Conservation (phyloP, 2,329 filamentous ascomycete species). For the Scorias spongiosa region DNA sequence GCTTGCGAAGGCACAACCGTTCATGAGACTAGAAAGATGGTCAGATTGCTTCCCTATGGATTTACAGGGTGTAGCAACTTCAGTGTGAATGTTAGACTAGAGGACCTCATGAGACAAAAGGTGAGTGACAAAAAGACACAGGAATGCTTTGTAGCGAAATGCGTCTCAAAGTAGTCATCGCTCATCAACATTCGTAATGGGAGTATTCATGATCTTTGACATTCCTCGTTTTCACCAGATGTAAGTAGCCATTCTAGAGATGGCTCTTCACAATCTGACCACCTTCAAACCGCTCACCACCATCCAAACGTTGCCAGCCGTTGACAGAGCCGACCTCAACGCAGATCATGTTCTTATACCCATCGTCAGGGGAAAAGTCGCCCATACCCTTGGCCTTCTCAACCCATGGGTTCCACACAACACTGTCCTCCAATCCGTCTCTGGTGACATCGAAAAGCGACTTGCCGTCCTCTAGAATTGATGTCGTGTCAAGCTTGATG, state of each 20-base stretch:
- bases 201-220: too few relatives aligned
- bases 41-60: too few relatives aligned
- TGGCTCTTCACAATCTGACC: slow-evolving; percentile 37
- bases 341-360: slow-evolving; percentile 86
- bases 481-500: slow-evolving; percentile 46
- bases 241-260: slow-evolving; percentile 3
- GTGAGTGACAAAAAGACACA: too few relatives aligned
- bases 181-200: too few relatives aligned
- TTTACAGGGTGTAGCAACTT: too few relatives aligned
- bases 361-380: slow-evolving; percentile 80
- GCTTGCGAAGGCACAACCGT: too few relatives aligned
- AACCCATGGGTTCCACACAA: slow-evolving; percentile 94
- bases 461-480: slow-evolving; percentile 48
- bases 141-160: too few relatives aligned
- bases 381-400: slow-evolving; percentile 69
- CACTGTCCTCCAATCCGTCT: slow-evolving; percentile 74
- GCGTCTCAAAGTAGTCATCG: too few relatives aligned
- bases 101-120: too few relatives aligned
- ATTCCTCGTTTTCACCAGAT: too few relatives aligned
- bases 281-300: slow-evolving; percentile 54
- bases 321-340: slow-evolving; percentile 78
- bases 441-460: slow-evolving; percentile 59
- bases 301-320: slow-evolving; percentile 71
- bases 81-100: too few relatives aligned
- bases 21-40: too few relatives aligned